Evolutionary conservation across 495 filamentous ascomycete genomes (phyloP), one percentile per base, ranked within the genome.

Genomic region (Hyphodiscus hymeniophilus): DNA sequence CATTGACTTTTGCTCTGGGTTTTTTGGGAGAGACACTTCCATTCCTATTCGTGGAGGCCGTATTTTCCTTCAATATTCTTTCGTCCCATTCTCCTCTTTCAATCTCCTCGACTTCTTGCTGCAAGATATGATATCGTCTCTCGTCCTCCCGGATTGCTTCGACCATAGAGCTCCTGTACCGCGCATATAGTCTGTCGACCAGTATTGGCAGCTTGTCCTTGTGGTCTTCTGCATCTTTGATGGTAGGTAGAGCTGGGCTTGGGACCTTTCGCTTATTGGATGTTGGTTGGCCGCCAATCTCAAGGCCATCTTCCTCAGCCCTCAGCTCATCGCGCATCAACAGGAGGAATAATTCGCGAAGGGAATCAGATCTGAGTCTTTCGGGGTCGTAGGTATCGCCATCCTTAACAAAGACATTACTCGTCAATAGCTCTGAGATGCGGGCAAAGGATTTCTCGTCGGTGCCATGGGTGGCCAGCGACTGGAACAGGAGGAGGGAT

Each of bases 401-500:
- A 50, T 82, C 69, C 58, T 74, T 80, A 59, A 95, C 68, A 38
- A 85, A 68, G 7, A 71, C 66, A 59, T 89, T 87, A 54, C 73
- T 79, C 60, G 78, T 76, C 54, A 98, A 72, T 21, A 79, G 64
- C 38, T 84, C 73, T 42, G 91, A 90, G 47, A 95, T 86, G 34
- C 69, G 70, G 38, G 63, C 65, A 62, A 96, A 96, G 45, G 74
- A 79, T 36, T 76, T 55, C 15, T 76, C 70, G 38, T 80, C 72
- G 47, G 76, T 66, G 57, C 85, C 84, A 61, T 81, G 73, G 32
- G 74, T 64, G 39, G 77, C 75, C 38, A 98, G 77, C 8, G 84
- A 82, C 65, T 94, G 89, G 67, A 95, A 92, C 52, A 98, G 78
- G 47, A 96, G 76, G 16, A 96, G 75, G 28, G 78, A 81, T 73